These are phyloP conservation scores for Suillus tomentosus DNA, from an alignment of 768 basidiomycete species.

Conservation along the genomic window DNA sequence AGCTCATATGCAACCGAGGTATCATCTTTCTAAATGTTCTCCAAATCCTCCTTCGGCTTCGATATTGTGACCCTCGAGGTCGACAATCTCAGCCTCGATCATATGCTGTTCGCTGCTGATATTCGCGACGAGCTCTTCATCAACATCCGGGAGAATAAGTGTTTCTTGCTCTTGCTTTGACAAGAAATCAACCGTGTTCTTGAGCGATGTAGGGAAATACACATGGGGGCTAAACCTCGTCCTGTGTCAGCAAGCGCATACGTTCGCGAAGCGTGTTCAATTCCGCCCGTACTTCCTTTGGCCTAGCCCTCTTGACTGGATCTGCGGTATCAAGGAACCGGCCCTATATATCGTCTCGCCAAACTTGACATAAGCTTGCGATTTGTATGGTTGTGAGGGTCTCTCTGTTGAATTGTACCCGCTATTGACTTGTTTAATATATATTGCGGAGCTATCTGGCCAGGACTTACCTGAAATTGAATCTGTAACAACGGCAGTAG, in stretches of 20 bases:
- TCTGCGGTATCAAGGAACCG: conserved; percentile 84
- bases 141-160: conserved; percentile 49
- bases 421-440: too few relatives aligned
- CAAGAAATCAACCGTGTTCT: conserved; percentile 59
- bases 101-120: conserved; percentile 55
- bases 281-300: conserved; percentile 69
- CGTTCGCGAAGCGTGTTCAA: conserved; percentile 67
- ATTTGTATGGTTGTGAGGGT: conserved; percentile 92
- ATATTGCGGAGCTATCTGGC: too few relatives aligned
- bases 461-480: conserved; percentile 91
- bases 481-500: conserved; percentile 91
- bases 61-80: too few relatives aligned
- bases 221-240: conserved; percentile 55
- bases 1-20: conserved; percentile 81
- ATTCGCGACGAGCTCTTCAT: conserved; percentile 54
- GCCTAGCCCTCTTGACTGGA: conserved; percentile 65
- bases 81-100: conserved; percentile 58
- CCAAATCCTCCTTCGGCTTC: too few relatives aligned
- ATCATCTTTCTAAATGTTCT: too few relatives aligned
- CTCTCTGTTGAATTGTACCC: conserved; percentile 93
- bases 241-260: conserved; percentile 64
- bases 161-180: conserved; percentile 48
- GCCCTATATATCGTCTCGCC: conserved; percentile 83
- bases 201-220: conserved; percentile 45
- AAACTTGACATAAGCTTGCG: conserved; percentile 93